phyloP scores from a whole-genome alignment of 1,284 basidiomycete species.

The Apiotrichum laibachii region DNA sequence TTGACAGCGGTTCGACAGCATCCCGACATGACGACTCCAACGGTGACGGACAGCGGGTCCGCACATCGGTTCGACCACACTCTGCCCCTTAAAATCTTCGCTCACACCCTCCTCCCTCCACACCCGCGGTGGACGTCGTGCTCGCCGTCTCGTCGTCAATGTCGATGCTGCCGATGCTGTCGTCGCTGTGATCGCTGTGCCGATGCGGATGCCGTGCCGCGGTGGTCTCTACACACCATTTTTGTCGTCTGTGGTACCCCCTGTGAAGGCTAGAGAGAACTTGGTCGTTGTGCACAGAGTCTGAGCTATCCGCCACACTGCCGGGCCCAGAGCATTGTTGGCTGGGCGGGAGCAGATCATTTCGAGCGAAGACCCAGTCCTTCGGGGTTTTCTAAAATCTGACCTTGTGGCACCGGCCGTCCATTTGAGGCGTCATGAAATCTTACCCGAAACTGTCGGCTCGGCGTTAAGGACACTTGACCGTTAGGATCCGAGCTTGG shows the following conservation, averaged over 20 bases:
- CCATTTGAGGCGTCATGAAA: too few species aligned
- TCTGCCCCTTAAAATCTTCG: too few species aligned
- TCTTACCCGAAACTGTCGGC: not conserved
- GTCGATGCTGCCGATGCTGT: not conserved
- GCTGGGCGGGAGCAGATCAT: not conserved
- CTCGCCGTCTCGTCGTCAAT: not conserved
- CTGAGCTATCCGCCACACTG: not conserved
- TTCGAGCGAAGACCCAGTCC: too few species aligned
- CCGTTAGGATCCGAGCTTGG: too few species aligned
- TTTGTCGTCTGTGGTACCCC: constrained; percentile 13
- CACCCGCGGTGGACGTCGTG: not conserved
- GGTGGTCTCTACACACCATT: constrained; percentile 13
- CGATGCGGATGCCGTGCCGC: not conserved
- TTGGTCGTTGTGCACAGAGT: not conserved
- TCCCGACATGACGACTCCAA: too few species aligned
- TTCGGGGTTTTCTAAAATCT: not conserved
- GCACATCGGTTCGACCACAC: too few species aligned
- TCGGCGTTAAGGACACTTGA: not conserved
- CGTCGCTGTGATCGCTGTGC: constrained; percentile 2
- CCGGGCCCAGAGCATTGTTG: not conserved
- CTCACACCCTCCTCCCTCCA: too few species aligned
- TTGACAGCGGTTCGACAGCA: not conserved
- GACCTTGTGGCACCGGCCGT: not conserved
- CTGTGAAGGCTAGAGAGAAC: constrained; percentile 17
- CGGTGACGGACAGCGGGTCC: too few species aligned